phyloP scores from a whole-genome alignment of 495 filamentous ascomycete species.

The Immersiella caudata region DNA sequence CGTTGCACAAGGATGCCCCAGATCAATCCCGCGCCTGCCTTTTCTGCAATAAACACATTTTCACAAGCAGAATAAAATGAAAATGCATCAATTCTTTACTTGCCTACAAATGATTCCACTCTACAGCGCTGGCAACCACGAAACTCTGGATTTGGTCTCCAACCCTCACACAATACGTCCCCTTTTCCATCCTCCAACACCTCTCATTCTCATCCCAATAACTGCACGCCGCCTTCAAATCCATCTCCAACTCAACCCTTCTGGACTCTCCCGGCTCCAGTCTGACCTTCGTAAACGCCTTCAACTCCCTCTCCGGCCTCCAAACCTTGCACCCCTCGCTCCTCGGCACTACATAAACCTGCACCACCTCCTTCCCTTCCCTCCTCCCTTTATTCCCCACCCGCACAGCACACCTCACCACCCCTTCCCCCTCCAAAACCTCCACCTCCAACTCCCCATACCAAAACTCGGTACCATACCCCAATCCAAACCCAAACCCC shows the following conservation, averaged over 20 bases:
- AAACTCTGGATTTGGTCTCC: not conserved
- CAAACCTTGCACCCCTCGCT: not conserved
- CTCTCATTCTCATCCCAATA: conserved; percentile 1
- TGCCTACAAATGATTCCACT: not conserved
- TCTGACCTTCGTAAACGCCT: not conserved
- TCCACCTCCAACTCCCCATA: conserved; percentile 2
- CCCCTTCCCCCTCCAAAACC: not conserved
- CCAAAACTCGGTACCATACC: conserved; percentile 8
- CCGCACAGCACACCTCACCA: not conserved
- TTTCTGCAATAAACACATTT: too few species aligned
- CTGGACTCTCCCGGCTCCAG: not conserved
- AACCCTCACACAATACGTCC: not conserved
- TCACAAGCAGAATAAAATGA: too few species aligned
- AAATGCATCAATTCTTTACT: too few species aligned
- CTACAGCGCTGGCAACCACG: not conserved
- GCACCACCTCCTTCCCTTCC: not conserved
- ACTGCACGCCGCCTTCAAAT: conserved; percentile 6
- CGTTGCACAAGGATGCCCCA: not conserved
- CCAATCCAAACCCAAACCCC: conserved; percentile 7
- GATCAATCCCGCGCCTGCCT: too few species aligned
- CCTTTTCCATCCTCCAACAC: conserved; percentile 1
- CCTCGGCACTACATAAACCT: not conserved
- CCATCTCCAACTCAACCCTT: not conserved
- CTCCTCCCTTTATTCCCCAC: conserved; percentile 3
- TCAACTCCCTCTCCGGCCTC: conserved; percentile 9